Evolutionary conservation across 176 grass and related monocot species (phyloP).

Genomic region (Musa itinerans): DNA sequence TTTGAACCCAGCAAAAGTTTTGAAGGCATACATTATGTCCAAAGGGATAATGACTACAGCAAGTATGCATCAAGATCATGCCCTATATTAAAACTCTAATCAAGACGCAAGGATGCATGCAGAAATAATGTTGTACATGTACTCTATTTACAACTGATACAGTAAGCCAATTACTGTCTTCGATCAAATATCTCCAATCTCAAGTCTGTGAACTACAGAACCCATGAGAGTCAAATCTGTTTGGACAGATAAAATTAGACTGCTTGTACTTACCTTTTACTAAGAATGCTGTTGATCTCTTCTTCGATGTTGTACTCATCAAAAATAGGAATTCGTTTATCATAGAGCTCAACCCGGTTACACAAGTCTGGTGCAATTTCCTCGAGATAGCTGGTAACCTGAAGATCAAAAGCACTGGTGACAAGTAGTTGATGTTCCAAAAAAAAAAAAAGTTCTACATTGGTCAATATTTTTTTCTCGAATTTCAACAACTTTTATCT

Average conservation of each 20-base stretch:
- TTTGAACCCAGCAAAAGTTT: too few relatives aligned
- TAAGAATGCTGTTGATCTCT: conserved; percentile 82
- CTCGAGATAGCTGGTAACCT: conserved; percentile 83
- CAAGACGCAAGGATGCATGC: background rate
- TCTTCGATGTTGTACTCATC: conserved; percentile 90
- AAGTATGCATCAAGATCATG: background rate
- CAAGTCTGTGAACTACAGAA: background rate
- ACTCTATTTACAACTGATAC: background rate
- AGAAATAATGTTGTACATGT: background rate
- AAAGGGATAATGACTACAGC: background rate
- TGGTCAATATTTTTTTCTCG: background rate
- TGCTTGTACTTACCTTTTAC: conserved; percentile 54
- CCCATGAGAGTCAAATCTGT: background rate
- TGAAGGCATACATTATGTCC: background rate
- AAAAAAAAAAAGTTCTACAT: background rate
- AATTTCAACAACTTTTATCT: background rate
- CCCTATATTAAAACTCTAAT: background rate
- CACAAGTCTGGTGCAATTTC: conserved; percentile 90
- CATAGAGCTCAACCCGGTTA: conserved; percentile 69
- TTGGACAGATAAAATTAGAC: background rate
- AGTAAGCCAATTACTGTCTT: background rate
- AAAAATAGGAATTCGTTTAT: conserved; percentile 82
- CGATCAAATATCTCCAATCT: background rate
- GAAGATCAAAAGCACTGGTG: conserved; percentile 18
- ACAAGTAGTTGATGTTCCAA: background rate